Evolutionary conservation across 148 eudicot genomes (phyloP).

Genomic region (Vaccinium darrowii): DNA sequence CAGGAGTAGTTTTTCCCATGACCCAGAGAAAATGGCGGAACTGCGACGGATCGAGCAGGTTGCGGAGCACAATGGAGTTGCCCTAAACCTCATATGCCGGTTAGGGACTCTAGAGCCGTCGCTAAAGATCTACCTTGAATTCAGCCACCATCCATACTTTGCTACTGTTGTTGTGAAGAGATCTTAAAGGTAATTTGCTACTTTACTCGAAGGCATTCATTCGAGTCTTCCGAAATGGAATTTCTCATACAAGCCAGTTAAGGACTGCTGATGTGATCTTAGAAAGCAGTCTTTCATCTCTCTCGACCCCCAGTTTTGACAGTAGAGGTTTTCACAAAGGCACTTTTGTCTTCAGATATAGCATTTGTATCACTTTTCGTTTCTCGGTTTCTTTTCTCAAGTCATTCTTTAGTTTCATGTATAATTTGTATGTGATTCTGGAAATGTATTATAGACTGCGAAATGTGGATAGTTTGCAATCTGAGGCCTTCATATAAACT

Average conservation of each 20-base stretch:
- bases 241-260: constrained; percentile 43
- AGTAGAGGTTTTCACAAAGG: constrained; percentile 13
- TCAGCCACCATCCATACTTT: constrained; percentile 78
- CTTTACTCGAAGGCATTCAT: constrained; percentile 13
- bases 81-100: constrained; percentile 67
- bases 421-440: neutral
- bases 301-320: constrained; percentile 37
- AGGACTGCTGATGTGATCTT: constrained; percentile 57
- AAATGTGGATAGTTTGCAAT: neutral
- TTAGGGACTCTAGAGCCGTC: constrained; percentile 65
- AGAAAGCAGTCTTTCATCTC: constrained; percentile 14
- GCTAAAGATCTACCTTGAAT: constrained; percentile 75
- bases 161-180: constrained; percentile 89
- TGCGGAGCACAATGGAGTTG: constrained; percentile 82
- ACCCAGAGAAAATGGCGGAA: constrained; percentile 65
- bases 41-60: constrained; percentile 81
- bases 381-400: constrained; percentile 4
- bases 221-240: constrained; percentile 16
- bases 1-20: constrained; percentile 52
- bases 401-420: constrained; percentile 15
- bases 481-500: neutral
- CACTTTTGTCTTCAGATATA: constrained; percentile 20
- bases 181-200: constrained; percentile 25
- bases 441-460: neutral
- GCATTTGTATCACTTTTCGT: constrained; percentile 13